These are phyloP conservation scores for Gossypium sturtianum DNA, from an alignment of 345 rosid species.

Conservation along the genomic window DNA sequence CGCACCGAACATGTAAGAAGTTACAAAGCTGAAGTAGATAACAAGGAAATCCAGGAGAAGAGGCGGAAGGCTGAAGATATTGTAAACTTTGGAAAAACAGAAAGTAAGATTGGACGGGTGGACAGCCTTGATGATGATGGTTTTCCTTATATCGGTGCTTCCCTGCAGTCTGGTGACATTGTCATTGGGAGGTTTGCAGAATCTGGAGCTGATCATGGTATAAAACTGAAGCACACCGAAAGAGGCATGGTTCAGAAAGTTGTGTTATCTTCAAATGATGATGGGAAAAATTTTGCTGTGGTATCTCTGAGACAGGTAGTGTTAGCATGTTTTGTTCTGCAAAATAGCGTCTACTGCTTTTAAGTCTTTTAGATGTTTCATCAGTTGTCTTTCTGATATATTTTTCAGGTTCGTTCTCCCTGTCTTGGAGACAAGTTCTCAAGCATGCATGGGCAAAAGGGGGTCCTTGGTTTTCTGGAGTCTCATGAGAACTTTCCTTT, in stretches of 20 bases:
- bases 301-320: constrained; percentile 78
- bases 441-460: constrained; percentile 98
- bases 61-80: constrained; percentile 49
- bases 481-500: constrained; percentile 90
- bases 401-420: constrained; percentile 69
- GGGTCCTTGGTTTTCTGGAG: constrained; percentile 85
- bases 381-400: background rate
- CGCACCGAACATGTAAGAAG: constrained; percentile 82
- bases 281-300: constrained; percentile 83
- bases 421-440: constrained; percentile 93
- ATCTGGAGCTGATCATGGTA: constrained; percentile 73
- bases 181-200: constrained; percentile 80
- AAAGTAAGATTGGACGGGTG: constrained; percentile 67
- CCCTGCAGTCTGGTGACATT: constrained; percentile 77
- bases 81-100: constrained; percentile 60
- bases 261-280: constrained; percentile 79
- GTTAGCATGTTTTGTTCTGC: background rate
- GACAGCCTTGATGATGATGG: constrained; percentile 94
- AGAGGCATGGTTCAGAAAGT: constrained; percentile 90
- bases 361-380: background rate
- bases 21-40: constrained; percentile 86
- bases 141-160: constrained; percentile 76
- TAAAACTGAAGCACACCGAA: constrained; percentile 89
- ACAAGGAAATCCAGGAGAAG: constrained; percentile 56
- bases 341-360: background rate